Percentiles rank a stretch among this genome's conserved stretches.
Evolutionary conservation across 78 protist genomes (phyloP).

Genomic region (Chrysochromulina tobinii): DNA sequence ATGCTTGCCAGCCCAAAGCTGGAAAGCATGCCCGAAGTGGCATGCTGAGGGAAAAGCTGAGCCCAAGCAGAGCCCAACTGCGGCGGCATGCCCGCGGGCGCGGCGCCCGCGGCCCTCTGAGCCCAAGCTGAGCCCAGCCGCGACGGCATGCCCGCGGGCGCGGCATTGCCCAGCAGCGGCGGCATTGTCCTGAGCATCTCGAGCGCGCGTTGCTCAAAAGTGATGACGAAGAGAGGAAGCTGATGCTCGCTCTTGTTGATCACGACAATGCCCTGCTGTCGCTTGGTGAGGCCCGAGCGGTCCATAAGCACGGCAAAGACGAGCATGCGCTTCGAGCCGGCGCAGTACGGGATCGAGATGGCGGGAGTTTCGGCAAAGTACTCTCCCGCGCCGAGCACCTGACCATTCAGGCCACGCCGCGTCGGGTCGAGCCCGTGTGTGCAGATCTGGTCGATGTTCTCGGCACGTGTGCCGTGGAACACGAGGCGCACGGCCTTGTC

Average conservation of each 20-base stretch:
- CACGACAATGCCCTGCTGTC: neutral
- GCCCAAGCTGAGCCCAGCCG: no score
- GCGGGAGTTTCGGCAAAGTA: neutral
- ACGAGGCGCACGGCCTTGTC: neutral
- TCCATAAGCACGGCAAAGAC: conserved; percentile 20
- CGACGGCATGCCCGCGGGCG: no score
- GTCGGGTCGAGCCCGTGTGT: neutral
- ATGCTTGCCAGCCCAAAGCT: no score
- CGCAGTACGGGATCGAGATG: neutral
- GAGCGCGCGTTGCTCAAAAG: neutral
- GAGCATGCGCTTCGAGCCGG: neutral
- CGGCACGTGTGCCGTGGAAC: neutral
- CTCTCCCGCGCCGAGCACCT: conserved; percentile 19
- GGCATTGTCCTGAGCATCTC: no score
- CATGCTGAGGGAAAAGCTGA: no score
- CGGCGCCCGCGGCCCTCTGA: no score
- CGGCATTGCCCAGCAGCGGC: no score
- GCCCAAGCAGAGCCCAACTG: no score
- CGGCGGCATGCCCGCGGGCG: no score
- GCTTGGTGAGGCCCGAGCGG: neutral
- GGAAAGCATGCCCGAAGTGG: no score
- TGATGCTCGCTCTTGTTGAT: neutral
- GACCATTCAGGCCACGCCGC: neutral
- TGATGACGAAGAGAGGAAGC: neutral
- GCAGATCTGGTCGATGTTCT: neutral